Conservation (phyloP, 2,329 filamentous ascomycete genomes). For the Botryosphaeria agaves region DNA sequence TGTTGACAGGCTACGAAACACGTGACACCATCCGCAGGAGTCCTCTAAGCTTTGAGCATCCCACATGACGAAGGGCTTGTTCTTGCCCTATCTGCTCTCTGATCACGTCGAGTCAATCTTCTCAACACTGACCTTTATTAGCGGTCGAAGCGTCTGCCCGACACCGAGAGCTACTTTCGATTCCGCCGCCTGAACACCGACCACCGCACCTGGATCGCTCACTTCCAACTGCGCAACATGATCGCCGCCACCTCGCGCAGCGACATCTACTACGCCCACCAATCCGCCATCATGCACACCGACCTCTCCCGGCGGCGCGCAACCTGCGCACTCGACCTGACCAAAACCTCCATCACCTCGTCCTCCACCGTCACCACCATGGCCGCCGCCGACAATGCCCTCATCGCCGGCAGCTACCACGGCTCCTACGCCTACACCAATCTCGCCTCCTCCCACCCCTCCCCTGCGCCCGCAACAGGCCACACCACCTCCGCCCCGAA, state of each 20-base stretch:
- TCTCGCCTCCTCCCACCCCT: conserved; percentile 18
- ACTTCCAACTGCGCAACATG: conserved; percentile 42
- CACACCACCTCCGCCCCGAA: conserved; percentile 31
- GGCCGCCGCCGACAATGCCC: conserved; percentile 28
- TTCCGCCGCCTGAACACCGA: conserved; percentile 31
- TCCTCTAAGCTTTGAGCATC: no score
- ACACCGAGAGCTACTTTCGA: conserved; percentile 28
- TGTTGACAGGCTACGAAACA: no score
- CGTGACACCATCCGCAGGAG: no score
- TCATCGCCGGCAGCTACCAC: conserved; percentile 38
- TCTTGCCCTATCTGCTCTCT: no score
- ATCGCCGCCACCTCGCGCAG: conserved; percentile 36
- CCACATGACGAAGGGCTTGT: no score
- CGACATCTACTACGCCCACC: conserved; percentile 35
- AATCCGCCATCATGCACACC: conserved; percentile 30
- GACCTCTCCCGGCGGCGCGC: conserved; percentile 25
- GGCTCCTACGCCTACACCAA: conserved; percentile 38
- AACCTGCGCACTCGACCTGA: conserved; percentile 31
- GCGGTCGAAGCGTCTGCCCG: conserved; percentile 11
- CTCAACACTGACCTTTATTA: conserved; percentile 5
- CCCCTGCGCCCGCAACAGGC: conserved; percentile 20
- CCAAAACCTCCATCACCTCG: conserved; percentile 19
- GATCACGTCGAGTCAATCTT: no score
- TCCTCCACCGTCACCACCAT: conserved; percentile 33
- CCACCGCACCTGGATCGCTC: conserved; percentile 32